Percentiles rank a stretch among this genome's conserved stretches.
phyloP scores from a whole-genome alignment of 208 protist genomes.

The Leptomonas seymouri region DNA sequence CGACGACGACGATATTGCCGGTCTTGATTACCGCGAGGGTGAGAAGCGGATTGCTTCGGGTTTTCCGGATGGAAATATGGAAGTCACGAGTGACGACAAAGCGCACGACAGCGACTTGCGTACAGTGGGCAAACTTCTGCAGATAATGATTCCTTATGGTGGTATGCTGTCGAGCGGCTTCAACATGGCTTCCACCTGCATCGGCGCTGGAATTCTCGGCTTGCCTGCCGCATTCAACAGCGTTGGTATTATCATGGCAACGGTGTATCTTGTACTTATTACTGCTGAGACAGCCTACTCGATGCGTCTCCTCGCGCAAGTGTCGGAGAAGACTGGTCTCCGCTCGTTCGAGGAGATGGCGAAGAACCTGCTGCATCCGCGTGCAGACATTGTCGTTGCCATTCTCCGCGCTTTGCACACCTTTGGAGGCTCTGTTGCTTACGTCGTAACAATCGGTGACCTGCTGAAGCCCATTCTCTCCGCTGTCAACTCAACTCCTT shows the following conservation, averaged over 20 bases:
- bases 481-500: conserved; percentile 7
- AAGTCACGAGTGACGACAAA: not conserved
- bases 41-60: conserved; percentile 1
- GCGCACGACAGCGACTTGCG: not conserved
- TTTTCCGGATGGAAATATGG: conserved; percentile 4
- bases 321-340: conserved; percentile 30
- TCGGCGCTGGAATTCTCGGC: conserved; percentile 56
- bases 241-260: conserved; percentile 39
- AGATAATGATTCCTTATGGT: conserved; percentile 42
- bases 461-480: conserved; percentile 41
- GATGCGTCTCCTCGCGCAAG: conserved; percentile 42
- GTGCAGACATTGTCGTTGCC: conserved; percentile 31
- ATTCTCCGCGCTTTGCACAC: conserved; percentile 35
- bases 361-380: conserved; percentile 30
- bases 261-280: conserved; percentile 38
- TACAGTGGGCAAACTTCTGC: conserved; percentile 15
- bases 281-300: conserved; percentile 45
- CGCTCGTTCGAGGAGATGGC: conserved; percentile 46
- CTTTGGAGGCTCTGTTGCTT: conserved; percentile 50
- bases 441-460: conserved; percentile 55
- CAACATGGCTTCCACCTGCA: conserved; percentile 43
- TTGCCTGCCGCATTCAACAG: conserved; percentile 51
- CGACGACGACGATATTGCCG: conserved; percentile 5
- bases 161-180: conserved; percentile 45
- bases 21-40: not conserved